Base-by-base conservation (phyloP, 2,329 filamentous ascomycete species). In the Talaromyces amestolkiae region DNA sequence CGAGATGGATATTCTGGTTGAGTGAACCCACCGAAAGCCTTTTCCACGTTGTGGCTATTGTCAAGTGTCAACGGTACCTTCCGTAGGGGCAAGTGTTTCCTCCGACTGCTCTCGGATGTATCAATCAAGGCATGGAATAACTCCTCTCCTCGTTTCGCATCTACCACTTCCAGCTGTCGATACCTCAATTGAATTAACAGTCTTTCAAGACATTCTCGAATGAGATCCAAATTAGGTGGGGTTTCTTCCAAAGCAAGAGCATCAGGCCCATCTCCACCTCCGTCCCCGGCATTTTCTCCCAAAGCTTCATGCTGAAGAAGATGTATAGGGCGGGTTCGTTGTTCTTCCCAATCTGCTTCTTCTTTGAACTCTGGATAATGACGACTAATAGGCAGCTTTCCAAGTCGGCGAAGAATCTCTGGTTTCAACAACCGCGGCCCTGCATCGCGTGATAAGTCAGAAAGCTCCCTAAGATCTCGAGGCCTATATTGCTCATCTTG, bases 371-470 rank as follows among this genome's bases (percentile, higher is more conserved):
- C 22, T 7, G 69, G 67, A 47, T 72, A 72, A 45, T 66, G 65
- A n/a, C 71, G 68, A 53, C 74, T 75, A 33, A 74, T 59, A 22
- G 72, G 73, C 22, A 65, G 9, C 49, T 63, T 61, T 7, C 17
- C 49, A 13, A 66, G 59, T 6, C 65, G 51, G 17, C 53, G 11
- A 45, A 65, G 35, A 19, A 68, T 58, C 9, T 67, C 65, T 7
- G 63, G 69, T 61, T 65, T 68, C 60, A 77, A 56, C 8, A 77
- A 68, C n/a, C 76, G 70, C 62, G 76, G 75, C 1, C 76, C 76
- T 43, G 69, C 69, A 39, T 66, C 65, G 19, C 61, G 61, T 24
- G n/a, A 31, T 15, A 60, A 13, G 31, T 60, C 22, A 41, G 33
- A 45, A 17, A 66, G 33, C 2, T 66, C 65, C 9, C 43, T 45